Evolutionary conservation across 129 eudicot species (phyloP).

Genomic region (Scalesia atractyloides): DNA sequence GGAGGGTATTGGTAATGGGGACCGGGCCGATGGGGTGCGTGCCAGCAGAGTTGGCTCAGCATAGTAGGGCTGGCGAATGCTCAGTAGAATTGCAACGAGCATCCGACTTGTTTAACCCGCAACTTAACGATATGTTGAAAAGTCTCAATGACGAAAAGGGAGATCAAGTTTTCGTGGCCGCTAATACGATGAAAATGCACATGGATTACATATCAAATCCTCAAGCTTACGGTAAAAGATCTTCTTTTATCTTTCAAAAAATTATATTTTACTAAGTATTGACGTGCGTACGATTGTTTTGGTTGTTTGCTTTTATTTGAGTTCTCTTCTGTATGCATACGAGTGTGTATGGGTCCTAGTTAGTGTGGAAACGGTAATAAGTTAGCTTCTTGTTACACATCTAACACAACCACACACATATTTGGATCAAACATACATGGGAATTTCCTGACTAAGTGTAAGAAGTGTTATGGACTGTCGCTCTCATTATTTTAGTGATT

Average conservation of each 20-base stretch:
- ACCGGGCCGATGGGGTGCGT: conserved; percentile 84
- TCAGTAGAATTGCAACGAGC: conserved; percentile 56
- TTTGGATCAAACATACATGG: too few relatives aligned
- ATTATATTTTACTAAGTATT: not conserved
- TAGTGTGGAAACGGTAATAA: too few relatives aligned
- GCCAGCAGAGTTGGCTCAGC: conserved; percentile 71
- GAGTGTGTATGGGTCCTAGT: too few relatives aligned
- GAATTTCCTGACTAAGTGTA: too few relatives aligned
- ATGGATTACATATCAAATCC: conserved; percentile 66
- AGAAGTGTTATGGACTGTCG: too few relatives aligned
- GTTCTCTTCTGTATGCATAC: too few relatives aligned
- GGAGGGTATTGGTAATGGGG: conserved; percentile 73
- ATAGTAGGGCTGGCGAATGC: conserved; percentile 60
- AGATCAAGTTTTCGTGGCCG: conserved; percentile 49
- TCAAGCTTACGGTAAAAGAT: conserved; percentile 50
- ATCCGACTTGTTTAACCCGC: conserved; percentile 59
- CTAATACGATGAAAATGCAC: conserved; percentile 63
- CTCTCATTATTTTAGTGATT: too few relatives aligned
- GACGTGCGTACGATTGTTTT: too few relatives aligned
- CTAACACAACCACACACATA: too few relatives aligned
- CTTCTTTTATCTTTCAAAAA: not conserved
- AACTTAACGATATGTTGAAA: conserved; percentile 41
- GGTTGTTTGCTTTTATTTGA: too few relatives aligned
- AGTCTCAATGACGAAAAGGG: conserved; percentile 53
- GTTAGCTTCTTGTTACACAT: too few relatives aligned